Evolutionary conservation across 2,329 filamentous ascomycete species (phyloP).

Genomic region (Sclerotinia minor): DNA sequence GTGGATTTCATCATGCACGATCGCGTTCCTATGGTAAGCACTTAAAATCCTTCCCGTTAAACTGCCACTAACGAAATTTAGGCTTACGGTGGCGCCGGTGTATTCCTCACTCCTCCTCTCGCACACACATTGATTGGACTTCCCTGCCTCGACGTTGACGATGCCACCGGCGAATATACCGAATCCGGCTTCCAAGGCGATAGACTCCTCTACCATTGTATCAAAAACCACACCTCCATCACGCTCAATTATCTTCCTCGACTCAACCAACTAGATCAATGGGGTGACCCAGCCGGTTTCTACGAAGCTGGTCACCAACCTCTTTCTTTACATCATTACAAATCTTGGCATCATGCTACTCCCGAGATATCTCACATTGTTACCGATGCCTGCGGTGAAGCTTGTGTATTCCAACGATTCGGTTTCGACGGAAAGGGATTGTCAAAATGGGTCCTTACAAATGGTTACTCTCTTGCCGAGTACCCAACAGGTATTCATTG

Average conservation of each 20-base stretch:
- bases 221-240: constrained; percentile 36
- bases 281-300: constrained; percentile 40
- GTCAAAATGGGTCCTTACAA: constrained; percentile 36
- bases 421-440: constrained; percentile 34
- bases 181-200: constrained; percentile 39
- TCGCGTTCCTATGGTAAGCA: constrained; percentile 24
- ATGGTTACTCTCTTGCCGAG: constrained; percentile 37
- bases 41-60: constrained; percentile 21
- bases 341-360: constrained; percentile 39
- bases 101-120: constrained; percentile 38
- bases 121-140: constrained; percentile 30
- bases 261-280: constrained; percentile 40
- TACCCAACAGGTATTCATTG: constrained; percentile 41
- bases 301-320: constrained; percentile 39
- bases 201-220: constrained; percentile 40
- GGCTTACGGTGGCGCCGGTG: constrained; percentile 41
- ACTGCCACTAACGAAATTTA: constrained; percentile 29
- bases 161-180: constrained; percentile 31
- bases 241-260: constrained; percentile 36
- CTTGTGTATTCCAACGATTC: constrained; percentile 41
- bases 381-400: constrained; percentile 41
- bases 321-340: constrained; percentile 40
- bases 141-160: constrained; percentile 36
- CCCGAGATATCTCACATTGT: constrained; percentile 36
- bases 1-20: constrained; percentile 37